Conservation (phyloP, 73 alveolate genomes). For the Tetrahymena thermophila region DNA sequence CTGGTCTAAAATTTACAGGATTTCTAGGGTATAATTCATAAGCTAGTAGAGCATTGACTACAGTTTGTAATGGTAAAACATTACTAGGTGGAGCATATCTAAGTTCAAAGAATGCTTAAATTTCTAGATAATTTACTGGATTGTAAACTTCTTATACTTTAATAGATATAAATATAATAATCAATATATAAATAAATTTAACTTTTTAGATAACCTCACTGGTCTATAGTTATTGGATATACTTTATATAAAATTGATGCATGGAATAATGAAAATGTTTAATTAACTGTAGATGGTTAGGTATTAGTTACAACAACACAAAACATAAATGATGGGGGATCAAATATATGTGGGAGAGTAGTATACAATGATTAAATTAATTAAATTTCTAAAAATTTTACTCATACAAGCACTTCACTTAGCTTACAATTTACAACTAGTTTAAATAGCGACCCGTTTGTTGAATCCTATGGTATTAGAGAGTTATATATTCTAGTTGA, state of each 20-base stretch:
- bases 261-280: background rate
- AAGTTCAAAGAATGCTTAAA: background rate
- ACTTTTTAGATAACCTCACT: background rate
- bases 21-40: background rate
- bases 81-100: background rate
- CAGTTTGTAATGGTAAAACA: background rate
- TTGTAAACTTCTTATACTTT: background rate
- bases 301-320: background rate
- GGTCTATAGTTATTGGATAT: background rate
- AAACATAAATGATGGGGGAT: background rate
- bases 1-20: background rate
- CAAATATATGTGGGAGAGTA: background rate
- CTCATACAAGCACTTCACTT: background rate
- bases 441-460: background rate
- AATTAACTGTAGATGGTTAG: background rate
- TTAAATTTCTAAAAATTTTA: background rate
- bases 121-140: background rate
- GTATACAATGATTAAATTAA: background rate
- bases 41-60: background rate
- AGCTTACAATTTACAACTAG: background rate
- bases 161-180: background rate
- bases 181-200: background rate
- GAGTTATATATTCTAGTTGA: background rate
- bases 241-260: background rate
- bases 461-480: background rate